These are phyloP conservation scores for Adiantum capillusveneris DNA, from an alignment of 75 land plant genomes.

Conservation along the genomic window DNA sequence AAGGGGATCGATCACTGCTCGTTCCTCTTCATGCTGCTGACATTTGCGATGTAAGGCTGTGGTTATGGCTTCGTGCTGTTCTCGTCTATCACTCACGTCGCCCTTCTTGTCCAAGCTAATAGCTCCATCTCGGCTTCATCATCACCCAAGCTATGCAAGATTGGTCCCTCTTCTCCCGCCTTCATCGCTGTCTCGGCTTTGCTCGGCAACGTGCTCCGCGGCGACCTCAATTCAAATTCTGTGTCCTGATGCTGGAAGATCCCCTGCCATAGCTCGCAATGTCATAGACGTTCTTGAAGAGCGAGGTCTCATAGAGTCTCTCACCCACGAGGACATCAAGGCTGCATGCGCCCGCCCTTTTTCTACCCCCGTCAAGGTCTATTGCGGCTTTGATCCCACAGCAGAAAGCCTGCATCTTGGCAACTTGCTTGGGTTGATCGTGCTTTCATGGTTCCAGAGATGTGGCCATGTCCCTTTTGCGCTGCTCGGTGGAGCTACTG, in stretches of 20 bases:
- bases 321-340: constrained; percentile 60
- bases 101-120: background rate
- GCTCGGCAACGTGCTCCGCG: background rate
- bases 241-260: background rate
- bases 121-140: background rate
- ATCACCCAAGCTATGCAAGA: background rate
- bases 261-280: constrained; percentile 19
- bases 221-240: background rate
- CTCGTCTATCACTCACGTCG: too few relatives aligned
- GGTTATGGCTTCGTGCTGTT: background rate
- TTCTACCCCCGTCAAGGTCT: constrained; percentile 49
- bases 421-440: constrained; percentile 80
- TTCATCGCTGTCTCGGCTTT: background rate
- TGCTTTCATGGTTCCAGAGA: constrained; percentile 85
- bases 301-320: constrained; percentile 78
- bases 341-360: constrained; percentile 19
- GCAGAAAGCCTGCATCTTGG: constrained; percentile 92
- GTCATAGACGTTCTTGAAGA: constrained; percentile 68
- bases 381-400: constrained; percentile 97
- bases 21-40: too few relatives aligned
- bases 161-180: background rate
- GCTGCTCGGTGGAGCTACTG: constrained; percentile 92
- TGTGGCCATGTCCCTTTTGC: constrained; percentile 83
- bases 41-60: too few relatives aligned
- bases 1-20: too few relatives aligned